Conservation (phyloP, 306 rosid genomes). For the Fagus crenata region DNA sequence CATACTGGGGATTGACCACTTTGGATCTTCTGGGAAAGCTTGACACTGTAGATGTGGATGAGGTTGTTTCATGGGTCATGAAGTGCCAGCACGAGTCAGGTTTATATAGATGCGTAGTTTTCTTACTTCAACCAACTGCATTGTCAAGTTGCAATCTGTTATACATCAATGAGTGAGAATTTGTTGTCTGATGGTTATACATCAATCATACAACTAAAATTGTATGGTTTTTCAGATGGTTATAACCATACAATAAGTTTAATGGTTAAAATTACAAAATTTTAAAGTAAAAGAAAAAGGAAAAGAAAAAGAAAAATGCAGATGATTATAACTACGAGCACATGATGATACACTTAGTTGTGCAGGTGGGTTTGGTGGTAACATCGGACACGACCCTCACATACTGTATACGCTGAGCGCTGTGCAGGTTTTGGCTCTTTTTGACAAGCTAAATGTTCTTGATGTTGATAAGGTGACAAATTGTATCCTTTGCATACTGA, state of each 20-base stretch:
- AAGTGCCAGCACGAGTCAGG: conserved; percentile 84
- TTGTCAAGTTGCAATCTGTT: conserved; percentile 1
- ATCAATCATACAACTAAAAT: too few relatives aligned
- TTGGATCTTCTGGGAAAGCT: conserved; percentile 81
- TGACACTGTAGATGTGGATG: conserved; percentile 53
- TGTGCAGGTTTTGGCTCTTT: conserved; percentile 78
- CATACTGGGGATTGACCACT: conserved; percentile 84
- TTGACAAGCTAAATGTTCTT: conserved; percentile 60
- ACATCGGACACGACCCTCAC: conserved; percentile 83
- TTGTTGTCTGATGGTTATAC: neutral
- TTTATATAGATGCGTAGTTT: conserved; percentile 15
- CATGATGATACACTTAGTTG: conserved; percentile 15
- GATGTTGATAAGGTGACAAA: conserved; percentile 66
- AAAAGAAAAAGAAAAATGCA: neutral
- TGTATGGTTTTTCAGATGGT: neutral
- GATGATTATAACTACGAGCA: neutral
- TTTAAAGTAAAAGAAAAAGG: neutral
- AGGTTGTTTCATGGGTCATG: conserved; percentile 75
- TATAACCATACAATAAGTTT: neutral
- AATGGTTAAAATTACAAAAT: neutral
- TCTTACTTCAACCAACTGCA: neutral
- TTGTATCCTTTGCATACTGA: conserved; percentile 67
- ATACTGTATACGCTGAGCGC: conserved; percentile 80
- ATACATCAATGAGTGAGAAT: neutral
- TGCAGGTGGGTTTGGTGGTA: conserved; percentile 89